Conservation (phyloP, 306 rosid genomes). For the Fragaria vesca region DNA sequence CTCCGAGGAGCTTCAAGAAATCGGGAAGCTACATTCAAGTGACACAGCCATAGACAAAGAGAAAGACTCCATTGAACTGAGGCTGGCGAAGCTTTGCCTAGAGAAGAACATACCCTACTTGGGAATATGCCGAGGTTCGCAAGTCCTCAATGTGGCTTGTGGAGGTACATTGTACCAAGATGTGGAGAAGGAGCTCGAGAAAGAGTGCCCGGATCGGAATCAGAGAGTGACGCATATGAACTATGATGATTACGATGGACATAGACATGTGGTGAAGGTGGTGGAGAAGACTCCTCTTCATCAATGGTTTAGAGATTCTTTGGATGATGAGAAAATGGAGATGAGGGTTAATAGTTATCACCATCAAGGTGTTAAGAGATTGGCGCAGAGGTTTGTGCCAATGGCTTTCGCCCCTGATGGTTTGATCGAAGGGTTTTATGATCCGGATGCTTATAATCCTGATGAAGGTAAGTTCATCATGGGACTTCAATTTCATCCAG, state of each 20-base stretch:
- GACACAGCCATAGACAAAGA: conserved; percentile 60
- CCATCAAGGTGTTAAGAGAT: conserved; percentile 85
- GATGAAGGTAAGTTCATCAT: conserved; percentile 90
- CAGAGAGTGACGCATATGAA: conserved; percentile 54
- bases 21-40: conserved; percentile 49
- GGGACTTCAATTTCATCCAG: conserved; percentile 97
- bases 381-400: conserved; percentile 83
- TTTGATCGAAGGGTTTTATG: conserved; percentile 84
- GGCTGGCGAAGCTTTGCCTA: conserved; percentile 60
- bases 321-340: conserved; percentile 51
- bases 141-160: conserved; percentile 60
- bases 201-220: conserved; percentile 17
- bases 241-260: conserved; percentile 87
- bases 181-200: conserved; percentile 50
- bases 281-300: conserved; percentile 75
- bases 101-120: conserved; percentile 66
- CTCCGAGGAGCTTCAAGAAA: conserved; percentile 46
- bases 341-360: conserved; percentile 86
- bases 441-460: conserved; percentile 83
- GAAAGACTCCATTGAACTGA: conserved; percentile 55
- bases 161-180: conserved; percentile 64
- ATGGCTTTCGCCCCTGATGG: conserved; percentile 87
- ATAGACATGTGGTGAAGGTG: conserved; percentile 67
- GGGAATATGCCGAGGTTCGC: conserved; percentile 71
- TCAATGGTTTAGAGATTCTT: conserved; percentile 70